Evolutionary conservation across 139 green algal species (phyloP).

Genomic region (Coelastrella sp.): DNA sequence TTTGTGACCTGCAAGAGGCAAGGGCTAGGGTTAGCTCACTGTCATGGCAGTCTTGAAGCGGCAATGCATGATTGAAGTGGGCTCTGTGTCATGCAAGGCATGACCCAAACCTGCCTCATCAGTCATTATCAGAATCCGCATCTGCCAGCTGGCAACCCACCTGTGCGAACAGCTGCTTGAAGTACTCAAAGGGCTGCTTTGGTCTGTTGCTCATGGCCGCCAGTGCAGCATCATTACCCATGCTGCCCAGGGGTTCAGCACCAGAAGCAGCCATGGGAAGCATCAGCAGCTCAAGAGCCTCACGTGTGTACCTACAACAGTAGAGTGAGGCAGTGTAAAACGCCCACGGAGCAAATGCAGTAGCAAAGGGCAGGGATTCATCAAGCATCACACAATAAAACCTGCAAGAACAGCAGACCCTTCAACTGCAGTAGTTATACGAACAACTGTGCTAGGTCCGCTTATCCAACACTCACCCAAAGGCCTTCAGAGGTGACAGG

Average conservation of each 20-base stretch:
- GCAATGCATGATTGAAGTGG: too few relatives aligned
- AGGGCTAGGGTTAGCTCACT: neutral
- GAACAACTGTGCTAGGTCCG: neutral
- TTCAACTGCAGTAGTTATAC: neutral
- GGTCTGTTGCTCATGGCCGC: conserved; percentile 82
- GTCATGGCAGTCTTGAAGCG: too few relatives aligned
- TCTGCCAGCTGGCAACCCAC: conserved; percentile 37
- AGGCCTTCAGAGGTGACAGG: conserved; percentile 63
- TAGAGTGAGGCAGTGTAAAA: neutral
- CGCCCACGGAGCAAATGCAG: neutral
- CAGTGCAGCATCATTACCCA: conserved; percentile 96
- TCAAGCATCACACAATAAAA: neutral
- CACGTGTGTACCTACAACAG: conserved; percentile 82
- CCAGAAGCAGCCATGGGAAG: conserved; percentile 86
- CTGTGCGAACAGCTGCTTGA: conserved; percentile 98
- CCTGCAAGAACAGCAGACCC: neutral
- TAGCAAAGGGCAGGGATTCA: neutral
- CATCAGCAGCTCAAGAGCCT: conserved; percentile 93
- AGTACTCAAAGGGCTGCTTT: conserved; percentile 94
- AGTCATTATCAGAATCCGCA: neutral
- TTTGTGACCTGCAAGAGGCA: conserved; percentile 88
- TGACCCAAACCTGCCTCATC: too few relatives aligned
- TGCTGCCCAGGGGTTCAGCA: conserved; percentile 93
- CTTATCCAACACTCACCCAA: conserved; percentile 51
- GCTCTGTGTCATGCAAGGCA: too few relatives aligned